Evolutionary conservation across 1,139 yeast genomes (phyloP).

Genomic region (Yamadazyma atmosphaerica): DNA sequence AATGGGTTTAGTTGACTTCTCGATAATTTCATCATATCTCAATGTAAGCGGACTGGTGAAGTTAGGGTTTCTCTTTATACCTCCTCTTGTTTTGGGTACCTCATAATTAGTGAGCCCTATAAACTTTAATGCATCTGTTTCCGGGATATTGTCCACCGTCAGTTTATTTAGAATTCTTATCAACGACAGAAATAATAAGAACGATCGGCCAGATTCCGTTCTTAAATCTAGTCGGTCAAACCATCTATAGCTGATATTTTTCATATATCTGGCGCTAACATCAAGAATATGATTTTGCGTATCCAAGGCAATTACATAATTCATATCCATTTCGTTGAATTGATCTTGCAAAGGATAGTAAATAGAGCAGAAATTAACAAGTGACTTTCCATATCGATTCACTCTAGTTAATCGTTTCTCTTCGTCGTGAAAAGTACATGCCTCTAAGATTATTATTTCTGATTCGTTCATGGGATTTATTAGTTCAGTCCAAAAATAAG

Average conservation of each 20-base stretch:
- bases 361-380: conserved; percentile 16
- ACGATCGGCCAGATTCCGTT: conserved; percentile 29
- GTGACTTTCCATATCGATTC: conserved; percentile 13
- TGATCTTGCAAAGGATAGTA: conserved; percentile 27
- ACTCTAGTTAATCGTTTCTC: conserved; percentile 26
- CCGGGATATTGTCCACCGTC: conserved; percentile 6
- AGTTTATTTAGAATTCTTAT: conserved; percentile 22
- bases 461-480: conserved; percentile 30
- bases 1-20: conserved; percentile 16
- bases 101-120: conserved; percentile 27
- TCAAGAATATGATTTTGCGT: conserved; percentile 24
- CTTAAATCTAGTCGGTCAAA: conserved; percentile 32
- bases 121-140: conserved; percentile 23
- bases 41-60: conserved; percentile 26
- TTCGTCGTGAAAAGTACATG: conserved; percentile 35
- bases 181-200: conserved; percentile 27
- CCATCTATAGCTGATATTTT: conserved; percentile 33
- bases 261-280: conserved; percentile 38
- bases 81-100: conserved; percentile 28
- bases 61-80: conserved; percentile 34
- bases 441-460: conserved; percentile 31
- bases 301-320: conserved; percentile 29
- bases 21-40: conserved; percentile 31
- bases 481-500: conserved; percentile 43
- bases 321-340: conserved; percentile 37